Conservation (phyloP, 208 protist genomes). For the Leishmania tarentolae region DNA sequence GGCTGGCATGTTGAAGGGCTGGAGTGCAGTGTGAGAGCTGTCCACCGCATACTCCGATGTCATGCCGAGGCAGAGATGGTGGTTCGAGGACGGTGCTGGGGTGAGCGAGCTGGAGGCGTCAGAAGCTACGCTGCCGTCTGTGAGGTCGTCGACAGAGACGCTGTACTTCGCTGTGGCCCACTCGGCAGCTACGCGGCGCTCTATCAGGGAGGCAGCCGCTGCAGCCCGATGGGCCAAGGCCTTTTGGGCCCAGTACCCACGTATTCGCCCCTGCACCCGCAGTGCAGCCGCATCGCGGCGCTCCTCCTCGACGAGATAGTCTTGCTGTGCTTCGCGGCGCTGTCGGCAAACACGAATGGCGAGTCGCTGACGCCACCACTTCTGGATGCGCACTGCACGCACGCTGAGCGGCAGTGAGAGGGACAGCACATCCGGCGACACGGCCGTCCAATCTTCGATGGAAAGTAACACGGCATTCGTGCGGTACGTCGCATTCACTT, state of each 20-base stretch:
- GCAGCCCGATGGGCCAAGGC: slow-evolving; percentile 1
- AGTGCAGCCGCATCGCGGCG: slow-evolving; percentile 28
- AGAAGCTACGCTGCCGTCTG: background rate
- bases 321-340: background rate
- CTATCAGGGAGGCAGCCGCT: slow-evolving; percentile 9
- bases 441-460: slow-evolving; percentile 11
- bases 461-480: slow-evolving; percentile 2
- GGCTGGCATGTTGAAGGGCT: background rate
- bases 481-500: slow-evolving; percentile 18
- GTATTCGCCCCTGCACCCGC: slow-evolving; percentile 40
- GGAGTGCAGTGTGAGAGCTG: background rate
- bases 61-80: background rate
- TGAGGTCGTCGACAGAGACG: background rate
- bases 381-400: slow-evolving; percentile 42
- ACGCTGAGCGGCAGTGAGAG: slow-evolving; percentile 42
- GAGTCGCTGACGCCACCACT: slow-evolving; percentile 38
- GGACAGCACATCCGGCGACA: slow-evolving; percentile 17
- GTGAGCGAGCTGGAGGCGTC: background rate
- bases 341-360: slow-evolving; percentile 4
- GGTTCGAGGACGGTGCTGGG: background rate
- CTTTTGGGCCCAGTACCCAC: slow-evolving; percentile 25
- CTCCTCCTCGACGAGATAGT: slow-evolving; percentile 8
- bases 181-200: slow-evolving; percentile 29
- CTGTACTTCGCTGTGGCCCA: background rate
- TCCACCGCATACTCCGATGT: background rate